phyloP scores from a whole-genome alignment of 2,329 filamentous ascomycete species.

The Botryotinia globosa region DNA sequence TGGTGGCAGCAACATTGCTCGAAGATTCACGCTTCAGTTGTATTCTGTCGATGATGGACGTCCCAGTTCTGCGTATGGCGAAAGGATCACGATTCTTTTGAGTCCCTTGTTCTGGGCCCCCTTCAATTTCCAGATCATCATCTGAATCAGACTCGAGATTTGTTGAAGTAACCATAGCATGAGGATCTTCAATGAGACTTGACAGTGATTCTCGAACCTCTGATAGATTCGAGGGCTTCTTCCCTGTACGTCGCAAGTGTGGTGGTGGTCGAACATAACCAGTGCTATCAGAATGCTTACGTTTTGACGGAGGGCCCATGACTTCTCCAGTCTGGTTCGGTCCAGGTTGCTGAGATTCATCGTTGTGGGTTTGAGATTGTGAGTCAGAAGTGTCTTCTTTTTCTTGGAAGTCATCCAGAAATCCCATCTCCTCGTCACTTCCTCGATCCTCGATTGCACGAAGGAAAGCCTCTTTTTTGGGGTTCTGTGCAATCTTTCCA shows the following conservation, averaged over 20 bases:
- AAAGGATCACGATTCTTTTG: constrained; percentile 38
- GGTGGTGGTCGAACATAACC: constrained; percentile 53
- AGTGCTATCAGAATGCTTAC: constrained; percentile 42
- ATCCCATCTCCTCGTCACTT: constrained; percentile 72
- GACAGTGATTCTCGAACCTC: constrained; percentile 84
- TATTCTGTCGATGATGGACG: constrained; percentile 68
- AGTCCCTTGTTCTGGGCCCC: constrained; percentile 44
- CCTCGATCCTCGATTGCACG: constrained; percentile 82
- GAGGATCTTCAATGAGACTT: constrained; percentile 72
- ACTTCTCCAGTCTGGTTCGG: constrained; percentile 50
- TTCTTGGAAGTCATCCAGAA: constrained; percentile 56
- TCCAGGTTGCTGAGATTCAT: constrained; percentile 41
- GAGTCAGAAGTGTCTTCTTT: constrained; percentile 42
- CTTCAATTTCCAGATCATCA: constrained; percentile 51
- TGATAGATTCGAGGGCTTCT: constrained; percentile 70
- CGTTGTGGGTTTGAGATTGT: constrained; percentile 42
- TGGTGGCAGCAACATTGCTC: constrained; percentile 36
- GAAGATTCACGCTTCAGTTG: constrained; percentile 59
- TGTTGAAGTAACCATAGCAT: constrained; percentile 45
- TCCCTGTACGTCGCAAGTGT: constrained; percentile 59
- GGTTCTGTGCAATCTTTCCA: constrained; percentile 84
- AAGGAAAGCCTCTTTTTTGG: constrained; percentile 86
- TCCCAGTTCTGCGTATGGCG: constrained; percentile 42
- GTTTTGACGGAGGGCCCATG: constrained; percentile 38
- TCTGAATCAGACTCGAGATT: constrained; percentile 54